Percentiles rank a stretch among this genome's conserved stretches.
phyloP scores from a whole-genome alignment of 2,329 filamentous ascomycete genomes.

The Helicocarpus griseus region DNA sequence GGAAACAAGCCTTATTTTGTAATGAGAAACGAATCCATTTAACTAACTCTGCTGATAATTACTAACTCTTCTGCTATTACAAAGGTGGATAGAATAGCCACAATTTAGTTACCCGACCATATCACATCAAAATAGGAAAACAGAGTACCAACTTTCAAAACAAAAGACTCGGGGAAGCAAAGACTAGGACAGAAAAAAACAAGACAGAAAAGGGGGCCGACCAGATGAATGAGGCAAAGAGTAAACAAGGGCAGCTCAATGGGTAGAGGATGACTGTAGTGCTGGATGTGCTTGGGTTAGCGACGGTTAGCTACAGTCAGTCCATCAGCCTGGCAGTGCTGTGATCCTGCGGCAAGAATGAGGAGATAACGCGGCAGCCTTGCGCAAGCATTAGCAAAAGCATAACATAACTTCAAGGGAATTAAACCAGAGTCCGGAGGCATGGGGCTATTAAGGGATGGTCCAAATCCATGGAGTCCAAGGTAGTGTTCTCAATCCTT shows the following conservation, averaged over 20 bases:
- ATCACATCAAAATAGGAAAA: not conserved
- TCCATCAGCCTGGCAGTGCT: too few relatives aligned
- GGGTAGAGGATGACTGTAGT: too few relatives aligned
- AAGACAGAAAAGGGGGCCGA: not conserved
- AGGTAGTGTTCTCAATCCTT: not conserved
- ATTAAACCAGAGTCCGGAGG: not conserved
- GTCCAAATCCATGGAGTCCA: not conserved
- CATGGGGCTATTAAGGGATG: not conserved
- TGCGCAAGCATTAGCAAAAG: not conserved
- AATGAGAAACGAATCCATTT: too few relatives aligned
- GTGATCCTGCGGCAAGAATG: too few relatives aligned
- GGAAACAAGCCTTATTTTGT: not conserved
- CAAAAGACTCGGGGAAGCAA: too few relatives aligned
- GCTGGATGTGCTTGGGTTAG: too few relatives aligned
- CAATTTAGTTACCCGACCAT: not conserved
- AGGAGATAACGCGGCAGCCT: not conserved
- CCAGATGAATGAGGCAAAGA: too few relatives aligned
- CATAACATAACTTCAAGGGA: not conserved
- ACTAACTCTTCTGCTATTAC: not conserved
- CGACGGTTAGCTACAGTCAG: too few relatives aligned
- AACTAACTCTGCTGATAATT: not conserved
- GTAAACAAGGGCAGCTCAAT: too few relatives aligned
- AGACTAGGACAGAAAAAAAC: too few relatives aligned
- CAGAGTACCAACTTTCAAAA: not conserved
- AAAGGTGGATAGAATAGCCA: not conserved